These are phyloP conservation scores for Staphylotrichum tortipilum DNA, from an alignment of 495 filamentous ascomycete species.

Conservation along the genomic window DNA sequence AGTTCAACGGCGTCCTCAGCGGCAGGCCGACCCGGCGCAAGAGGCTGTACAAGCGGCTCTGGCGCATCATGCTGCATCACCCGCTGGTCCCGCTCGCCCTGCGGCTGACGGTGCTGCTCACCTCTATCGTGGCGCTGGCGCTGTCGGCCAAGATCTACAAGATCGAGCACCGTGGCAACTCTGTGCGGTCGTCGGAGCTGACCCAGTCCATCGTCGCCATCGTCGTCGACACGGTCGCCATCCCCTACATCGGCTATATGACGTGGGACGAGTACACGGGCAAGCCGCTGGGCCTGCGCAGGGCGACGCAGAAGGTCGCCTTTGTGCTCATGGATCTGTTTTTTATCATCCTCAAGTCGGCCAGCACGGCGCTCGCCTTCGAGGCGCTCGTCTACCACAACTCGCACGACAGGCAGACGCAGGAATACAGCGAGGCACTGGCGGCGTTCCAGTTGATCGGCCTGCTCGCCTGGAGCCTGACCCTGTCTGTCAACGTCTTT, in stretches of 20 bases:
- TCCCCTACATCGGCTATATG: conserved; percentile 86
- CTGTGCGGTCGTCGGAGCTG: conserved; percentile 40
- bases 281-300: conserved; percentile 81
- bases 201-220: conserved; percentile 84
- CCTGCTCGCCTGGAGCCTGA: conserved; percentile 79
- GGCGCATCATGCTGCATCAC: conserved; percentile 55
- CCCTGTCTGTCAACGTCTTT: conserved; percentile 81
- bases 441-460: conserved; percentile 75
- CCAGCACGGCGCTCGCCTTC: conserved; percentile 84
- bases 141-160: conserved; percentile 68
- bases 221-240: conserved; percentile 77
- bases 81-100: conserved; percentile 80
- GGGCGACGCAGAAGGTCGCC: conserved; percentile 71
- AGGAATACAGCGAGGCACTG: conserved; percentile 65
- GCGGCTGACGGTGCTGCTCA: conserved; percentile 72
- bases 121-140: conserved; percentile 73
- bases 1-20: conserved; percentile 9
- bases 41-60: conserved; percentile 35
- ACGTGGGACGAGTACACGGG: conserved; percentile 94
- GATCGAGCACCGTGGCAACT: conserved; percentile 36
- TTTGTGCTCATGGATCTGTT: conserved; percentile 85
- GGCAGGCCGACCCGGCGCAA: conserved; percentile 13
- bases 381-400: conserved; percentile 66
- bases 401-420: conserved; percentile 41
- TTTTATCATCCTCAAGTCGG: conserved; percentile 93